Base-by-base conservation (phyloP, 129 eudicot species). In the Pseudognaphalium luteoalbum region DNA sequence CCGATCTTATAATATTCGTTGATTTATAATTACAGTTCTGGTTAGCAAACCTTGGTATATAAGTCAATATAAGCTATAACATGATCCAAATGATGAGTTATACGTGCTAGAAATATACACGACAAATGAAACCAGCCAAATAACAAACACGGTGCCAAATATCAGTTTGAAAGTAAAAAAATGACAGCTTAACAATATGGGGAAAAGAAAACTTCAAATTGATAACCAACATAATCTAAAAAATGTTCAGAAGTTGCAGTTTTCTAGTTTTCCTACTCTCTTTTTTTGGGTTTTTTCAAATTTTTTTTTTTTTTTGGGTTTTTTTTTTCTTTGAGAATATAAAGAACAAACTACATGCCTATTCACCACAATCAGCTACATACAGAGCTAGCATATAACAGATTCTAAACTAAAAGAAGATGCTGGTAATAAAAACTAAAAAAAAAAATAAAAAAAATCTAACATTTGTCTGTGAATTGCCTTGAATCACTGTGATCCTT, bases 331-430 rank as follows among this genome's bases (percentile, higher is more conserved):
- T 77, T 47, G 29, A 51, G 33, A 68, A 42, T 80, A 73, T 19
- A 76, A 41, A 81, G 72, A 70, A 81, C 61, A 63, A 70, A 75
- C 77, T 76, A 76, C 68, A 37, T 61, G 74, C 77, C 78, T 81
- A 76, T 70, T 71, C 78, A 63, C 76, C 78, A 71, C 69, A 71
- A 71, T 65, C 74, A 70, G 73, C 77, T 81, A 76, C 66, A 70
- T 82, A 82, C 85, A 82, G 47, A 79, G 33, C 78, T 71, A 76
- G 65, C 79, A 77, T 20, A 66, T 66, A 41, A 77, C 75, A 57
- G 69, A 80, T 21, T 51, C 64, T 64, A 82, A 76, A 71, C 71
- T 60, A 81, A 70, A 71, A 63, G 29, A 54, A 72, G 51, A 72
- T 47, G 5, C 54, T 47, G 20, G 20, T 32, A 67, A 21, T 19